Evolutionary conservation across 257 asterid genomes (phyloP), one percentile per base, ranked within the genome.

Genomic region (Solanum stenotomum): DNA sequence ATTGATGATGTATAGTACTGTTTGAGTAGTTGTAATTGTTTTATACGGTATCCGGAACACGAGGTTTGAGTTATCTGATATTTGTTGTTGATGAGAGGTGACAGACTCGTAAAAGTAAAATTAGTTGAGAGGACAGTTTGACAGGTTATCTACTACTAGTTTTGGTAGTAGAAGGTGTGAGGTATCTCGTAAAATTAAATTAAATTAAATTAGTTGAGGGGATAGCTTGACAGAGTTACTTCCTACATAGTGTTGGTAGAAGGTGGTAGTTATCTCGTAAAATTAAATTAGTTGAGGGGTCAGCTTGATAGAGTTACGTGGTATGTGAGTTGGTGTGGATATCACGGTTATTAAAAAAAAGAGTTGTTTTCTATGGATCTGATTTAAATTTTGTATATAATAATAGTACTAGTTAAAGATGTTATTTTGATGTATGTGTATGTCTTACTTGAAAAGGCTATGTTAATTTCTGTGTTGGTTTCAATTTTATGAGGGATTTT

Each of bases 51-150:
- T 23, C 1, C 1, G 0, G 3, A 9, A 61, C 29, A 61, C 14
- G 6, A 9, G 70, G 6, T 23, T n/a, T n/a, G 29, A 63, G 33
- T 63, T 63, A 63, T 5, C 2, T 65, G 0, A 0, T n/a, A n/a
- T 63, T 25, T 23, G 3, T 63, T 63, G 33, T 4, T 63, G 71
- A 25, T 63, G 8, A 0, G 3, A 23, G 16, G 31, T 25, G 16
- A 22, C 2, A 3, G 12, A 59, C 0, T 22, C 13, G 2, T 22
- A 20, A 22, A 22, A 59, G 27, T 59, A 22, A 59, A 59, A 20
- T 59, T 59, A 22, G 68, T 59, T 59, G 68, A 59, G 68, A 22
- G 68, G 68, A 59, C 68, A 59, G 67, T 3, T 59, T 22, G 27
- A 59, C 68, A 59, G 25, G 27, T 59, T 59, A 59, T 27, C 68